Conservation (phyloP, 371 early-diverging fungal genomes). For the Fennellomyces sp. region DNA sequence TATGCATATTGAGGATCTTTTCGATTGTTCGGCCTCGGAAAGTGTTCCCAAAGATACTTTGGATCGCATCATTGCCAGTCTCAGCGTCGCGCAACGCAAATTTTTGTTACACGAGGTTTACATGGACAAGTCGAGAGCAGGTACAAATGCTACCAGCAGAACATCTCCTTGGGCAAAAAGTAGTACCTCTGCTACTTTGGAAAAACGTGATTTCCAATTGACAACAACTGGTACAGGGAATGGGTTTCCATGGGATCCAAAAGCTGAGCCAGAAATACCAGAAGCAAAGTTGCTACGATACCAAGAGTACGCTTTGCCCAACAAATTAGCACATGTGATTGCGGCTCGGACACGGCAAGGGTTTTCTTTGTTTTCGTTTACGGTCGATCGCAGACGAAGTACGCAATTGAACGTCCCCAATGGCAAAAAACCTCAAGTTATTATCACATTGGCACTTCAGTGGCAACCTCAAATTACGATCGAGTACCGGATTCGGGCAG, state of each 20-base stretch:
- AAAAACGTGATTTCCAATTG: too few relatives aligned
- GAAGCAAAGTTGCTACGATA: constrained; percentile 78
- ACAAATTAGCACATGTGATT: constrained; percentile 69
- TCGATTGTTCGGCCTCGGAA: constrained; percentile 8
- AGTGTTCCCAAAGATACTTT: not conserved
- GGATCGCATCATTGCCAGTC: not conserved
- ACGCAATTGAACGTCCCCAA: constrained; percentile 1
- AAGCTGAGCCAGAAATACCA: constrained; percentile 32
- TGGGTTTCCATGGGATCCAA: constrained; percentile 7
- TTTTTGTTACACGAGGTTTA: not conserved
- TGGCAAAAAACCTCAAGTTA: constrained; percentile 50
- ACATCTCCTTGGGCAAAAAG: too few relatives aligned
- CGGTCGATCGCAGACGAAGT: constrained; percentile 28
- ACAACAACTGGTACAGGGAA: not conserved
- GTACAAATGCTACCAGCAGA: not conserved
- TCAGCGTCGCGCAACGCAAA: not conserved
- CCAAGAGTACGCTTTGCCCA: constrained; percentile 72
- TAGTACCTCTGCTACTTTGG: too few relatives aligned
- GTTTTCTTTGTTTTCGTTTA: constrained; percentile 69
- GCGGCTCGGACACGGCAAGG: constrained; percentile 84
- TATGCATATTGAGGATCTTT: constrained; percentile 75
- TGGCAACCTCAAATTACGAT: constrained; percentile 91
- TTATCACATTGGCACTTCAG: constrained; percentile 65
- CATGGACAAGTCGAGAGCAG: not conserved
- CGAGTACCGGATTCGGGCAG: constrained; percentile 74